Base-by-base conservation (phyloP, 345 rosid genomes). In the Camelina neglecta region DNA sequence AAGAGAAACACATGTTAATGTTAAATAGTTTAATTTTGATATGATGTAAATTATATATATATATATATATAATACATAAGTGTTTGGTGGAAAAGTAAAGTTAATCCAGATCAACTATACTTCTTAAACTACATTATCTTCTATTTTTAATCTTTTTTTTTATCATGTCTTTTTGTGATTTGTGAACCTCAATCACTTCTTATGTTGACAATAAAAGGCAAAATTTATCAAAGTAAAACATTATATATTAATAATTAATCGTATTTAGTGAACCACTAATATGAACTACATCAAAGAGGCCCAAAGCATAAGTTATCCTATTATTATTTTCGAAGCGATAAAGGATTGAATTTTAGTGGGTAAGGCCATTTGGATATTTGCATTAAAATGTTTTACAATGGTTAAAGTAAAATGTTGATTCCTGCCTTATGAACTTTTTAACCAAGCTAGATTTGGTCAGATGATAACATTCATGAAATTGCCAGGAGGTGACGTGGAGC, bases 71-170 rank as follows among this genome's bases (percentile, higher is more conserved):
- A 23, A 68, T 4, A 29, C 21, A 38, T 35, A 33, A 2, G 7
- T 21, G 51, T 36, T 5, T 36, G 23, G 47, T 13, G 72, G 72
- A 33, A 65, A 47, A 29, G n/a, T 47, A 65, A 48, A 65, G 56
- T 65, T 65, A 21, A 23, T 49, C 26, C 12, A 31, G 21, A 39
- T 15, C 15, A 53, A 38, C 7, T 16, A 39, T 58, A 16, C 51
- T 38, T 71, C 50, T 35, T 60, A 35, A 72, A 72, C 60, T 62
- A 72, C 61, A 51, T 13, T 73, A 62, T 53, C 45, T 53, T 72
- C 21, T 8, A 39, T 62, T 38, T 72, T 62, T 11, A 13, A 51
- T 16, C n/a, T 26, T 62, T 10, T 33, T 53, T 53, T 39, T 42
- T 18, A 39, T 72, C 41, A 49, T 41, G 60, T 50, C 35, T 62